Evolutionary conservation across 495 filamentous ascomycete genomes (phyloP), one percentile per base, ranked within the genome.

Genomic region (Penicillium odoratum): DNA sequence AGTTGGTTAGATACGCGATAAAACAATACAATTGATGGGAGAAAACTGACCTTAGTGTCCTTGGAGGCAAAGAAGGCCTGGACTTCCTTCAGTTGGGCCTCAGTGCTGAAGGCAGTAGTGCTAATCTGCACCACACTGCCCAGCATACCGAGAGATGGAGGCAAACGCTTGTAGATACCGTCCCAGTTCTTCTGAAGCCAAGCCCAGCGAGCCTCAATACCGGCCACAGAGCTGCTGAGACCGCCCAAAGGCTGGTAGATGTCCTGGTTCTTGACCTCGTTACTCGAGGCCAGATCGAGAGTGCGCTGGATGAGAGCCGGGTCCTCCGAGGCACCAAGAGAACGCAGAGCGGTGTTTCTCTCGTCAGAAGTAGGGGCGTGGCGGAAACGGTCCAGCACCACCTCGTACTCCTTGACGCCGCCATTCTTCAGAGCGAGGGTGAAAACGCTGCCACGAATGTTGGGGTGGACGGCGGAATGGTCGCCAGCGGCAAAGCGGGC

Each of bases 191-290:
- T 78, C 67, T 86, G 89, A 76, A 95, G 79, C 89, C 90, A 98
- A 45, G 59, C 65, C 83, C 88, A 98, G 56, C 97, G 78, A 10
- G 87, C 89, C 54, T 90, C 80, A 48, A 93, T 88, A 65, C 94
- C 94, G 46, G 85, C 82, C 5, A 82, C 74, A 68, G 96, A 90
- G 63, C 80, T 85, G 55, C 94, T 84, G 50, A 98, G 81, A 28
- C 88, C 90, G 40, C 83, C 81, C 28, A 95, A 75, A 3, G 86
- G 94, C 67, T 97, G 86, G 78, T 97, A 98, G 61, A 98, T 87
- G 67, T 98, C 94, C 75, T 98, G 94, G 62, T 87, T 92, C 78
- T 96, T 95, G 72, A 98, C 91, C 58, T 96, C 89, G 42, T 86
- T 82, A 71, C 86, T 84, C 57, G 90, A 80, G 44, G 92, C 84